These are phyloP conservation scores for Candida qinlingensis DNA, from an alignment of 805 yeast species.

Conservation along the genomic window DNA sequence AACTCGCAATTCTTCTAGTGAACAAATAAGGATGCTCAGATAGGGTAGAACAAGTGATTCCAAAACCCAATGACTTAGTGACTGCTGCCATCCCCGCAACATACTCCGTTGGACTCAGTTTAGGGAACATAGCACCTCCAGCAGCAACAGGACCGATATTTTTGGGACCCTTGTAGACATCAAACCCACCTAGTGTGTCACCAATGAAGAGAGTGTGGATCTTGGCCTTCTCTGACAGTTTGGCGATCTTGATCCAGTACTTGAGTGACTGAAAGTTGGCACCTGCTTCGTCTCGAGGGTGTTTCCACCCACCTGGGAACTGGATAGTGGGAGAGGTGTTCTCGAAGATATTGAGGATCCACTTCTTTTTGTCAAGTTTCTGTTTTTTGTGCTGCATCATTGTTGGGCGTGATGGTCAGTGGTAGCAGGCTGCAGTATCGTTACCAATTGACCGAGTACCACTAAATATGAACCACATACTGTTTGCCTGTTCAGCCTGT, in stretches of 20 bases:
- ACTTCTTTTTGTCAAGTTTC: background rate
- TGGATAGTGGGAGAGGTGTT: conserved; percentile 4
- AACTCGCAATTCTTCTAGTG: conserved; percentile 33
- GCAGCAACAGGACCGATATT: conserved; percentile 9
- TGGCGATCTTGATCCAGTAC: conserved; percentile 35
- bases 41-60: conserved; percentile 34
- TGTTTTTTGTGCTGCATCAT: background rate
- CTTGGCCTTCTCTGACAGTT: conserved; percentile 31
- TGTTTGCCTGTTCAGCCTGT: too few relatives aligned
- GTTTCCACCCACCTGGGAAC: conserved; percentile 26
- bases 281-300: conserved; percentile 30
- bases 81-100: conserved; percentile 37
- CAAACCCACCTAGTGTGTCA: conserved; percentile 31
- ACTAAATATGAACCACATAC: too few relatives aligned
- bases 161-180: conserved; percentile 27
- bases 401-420: background rate
- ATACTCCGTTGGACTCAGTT: conserved; percentile 32
- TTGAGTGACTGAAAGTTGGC: conserved; percentile 22
- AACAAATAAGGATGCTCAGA: conserved; percentile 36
- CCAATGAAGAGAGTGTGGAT: conserved; percentile 34
- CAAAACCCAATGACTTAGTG: conserved; percentile 33
- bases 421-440: too few relatives aligned
- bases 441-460: too few relatives aligned
- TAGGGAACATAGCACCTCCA: conserved; percentile 30
- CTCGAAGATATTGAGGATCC: conserved; percentile 5